Evolutionary conservation across 2,329 filamentous ascomycete genomes (phyloP), one percentile per base, ranked within the genome.

Genomic region (Talaromyces verruculosus): DNA sequence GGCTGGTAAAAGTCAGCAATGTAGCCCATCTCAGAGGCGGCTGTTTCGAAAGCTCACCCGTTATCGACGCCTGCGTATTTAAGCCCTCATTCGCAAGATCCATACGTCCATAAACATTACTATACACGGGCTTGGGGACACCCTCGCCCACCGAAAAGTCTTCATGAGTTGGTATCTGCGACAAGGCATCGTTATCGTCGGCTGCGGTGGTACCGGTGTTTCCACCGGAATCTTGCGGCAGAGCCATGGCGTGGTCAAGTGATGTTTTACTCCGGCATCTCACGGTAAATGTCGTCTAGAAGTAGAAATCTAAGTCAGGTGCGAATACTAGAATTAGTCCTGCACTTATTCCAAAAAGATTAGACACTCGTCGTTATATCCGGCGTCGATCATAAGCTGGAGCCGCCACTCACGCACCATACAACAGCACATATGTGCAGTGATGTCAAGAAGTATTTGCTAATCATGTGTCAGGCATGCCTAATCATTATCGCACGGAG

Each of bases 1-100:
- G 67, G 86, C 90, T 88, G 71, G 47, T 60, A 25, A 37, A 25
- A 25, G 25, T 25, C 25, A 25, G 25, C 25, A 4, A 25, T 25
- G 25, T 25, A 25, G 25, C 25, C 3, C 25, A 25, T 25, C 25
- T 25, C 25, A 25, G 25, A 25, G 25, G 25, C 25, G 25, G 25
- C 25, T 25, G 25, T 25, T 25, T 39, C n/a, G 15, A 22, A 19
- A 55, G 37, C 60, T 39, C 19, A 66, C 65, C 35, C 22, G 60
- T 66, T 41, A 66, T 66, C 4, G 53, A 47, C 30, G 65, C 65
- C 43, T 66, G 65, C n/a, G 65, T 66, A 35, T 60, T 66, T 2
- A 66, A 39, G 28, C 65, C 65, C 53, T 59, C 61, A 19, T 58
- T 51, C 39, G 65, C 49, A 55, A 66, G 55, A 53, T 66, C 45